Conservation (phyloP, 257 asterid species). For the Echites panduratus region DNA sequence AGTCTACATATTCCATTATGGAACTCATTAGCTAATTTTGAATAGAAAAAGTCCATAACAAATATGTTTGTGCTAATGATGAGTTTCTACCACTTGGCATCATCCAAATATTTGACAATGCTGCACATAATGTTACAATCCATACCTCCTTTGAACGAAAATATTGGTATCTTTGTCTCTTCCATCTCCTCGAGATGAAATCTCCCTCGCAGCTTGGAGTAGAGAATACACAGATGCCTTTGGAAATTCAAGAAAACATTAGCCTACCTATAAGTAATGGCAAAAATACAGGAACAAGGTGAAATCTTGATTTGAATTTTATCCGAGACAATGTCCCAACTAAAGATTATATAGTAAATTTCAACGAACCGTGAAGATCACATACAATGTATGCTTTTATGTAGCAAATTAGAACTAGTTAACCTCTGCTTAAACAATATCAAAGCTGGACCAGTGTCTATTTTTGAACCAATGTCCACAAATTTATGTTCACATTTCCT, state of each 20-base stretch:
- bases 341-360: neutral
- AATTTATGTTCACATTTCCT: neutral
- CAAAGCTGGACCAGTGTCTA: neutral
- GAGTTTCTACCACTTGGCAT: neutral
- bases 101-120: neutral
- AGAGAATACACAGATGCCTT: constrained; percentile 93
- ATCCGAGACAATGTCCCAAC: neutral
- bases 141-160: constrained; percentile 82
- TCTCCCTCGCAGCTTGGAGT: constrained; percentile 79
- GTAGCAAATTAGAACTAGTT: neutral
- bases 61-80: neutral
- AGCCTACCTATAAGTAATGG: constrained; percentile 16
- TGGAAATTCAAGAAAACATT: constrained; percentile 25
- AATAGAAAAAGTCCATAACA: neutral
- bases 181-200: constrained; percentile 91
- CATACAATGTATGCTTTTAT: neutral
- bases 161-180: constrained; percentile 78
- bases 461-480: neutral
- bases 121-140: neutral
- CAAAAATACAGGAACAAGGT: constrained; percentile 12
- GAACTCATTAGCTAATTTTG: neutral
- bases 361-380: neutral
- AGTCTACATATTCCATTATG: neutral
- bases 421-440: neutral
- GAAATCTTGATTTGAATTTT: constrained; percentile 4